Conservation (phyloP, 2,329 filamentous ascomycete species). For the Curvularia verruculosa region DNA sequence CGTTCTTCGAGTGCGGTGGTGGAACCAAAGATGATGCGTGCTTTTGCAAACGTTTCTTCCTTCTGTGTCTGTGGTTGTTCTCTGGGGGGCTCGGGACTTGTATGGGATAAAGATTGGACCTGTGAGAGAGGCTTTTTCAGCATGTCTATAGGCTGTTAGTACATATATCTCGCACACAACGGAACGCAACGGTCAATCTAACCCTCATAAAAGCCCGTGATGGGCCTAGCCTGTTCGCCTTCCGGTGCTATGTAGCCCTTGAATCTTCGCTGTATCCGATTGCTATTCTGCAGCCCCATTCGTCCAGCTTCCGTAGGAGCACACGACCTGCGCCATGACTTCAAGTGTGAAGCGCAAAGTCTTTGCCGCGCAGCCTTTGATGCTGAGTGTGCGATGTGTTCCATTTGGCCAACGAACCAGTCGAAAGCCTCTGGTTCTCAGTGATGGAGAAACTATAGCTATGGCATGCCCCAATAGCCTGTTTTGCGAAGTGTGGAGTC, state of each 20-base stretch:
- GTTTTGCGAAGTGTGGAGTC: slow-evolving; percentile 1
- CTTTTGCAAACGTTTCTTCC: slow-evolving; percentile 62
- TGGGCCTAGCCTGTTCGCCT: slow-evolving; percentile 48
- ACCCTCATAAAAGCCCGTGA: slow-evolving; percentile 50
- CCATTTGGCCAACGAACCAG: slow-evolving; percentile 11
- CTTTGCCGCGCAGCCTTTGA: slow-evolving; percentile 29
- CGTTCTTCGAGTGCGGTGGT: slow-evolving; percentile 74
- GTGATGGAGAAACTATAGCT: neutral
- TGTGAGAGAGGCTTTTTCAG: slow-evolving; percentile 38
- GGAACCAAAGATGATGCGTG: slow-evolving; percentile 80
- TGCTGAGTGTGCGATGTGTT: slow-evolving; percentile 20
- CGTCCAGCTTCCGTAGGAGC: slow-evolving; percentile 10
- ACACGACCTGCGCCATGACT: slow-evolving; percentile 20
- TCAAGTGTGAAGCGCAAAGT: slow-evolving; percentile 36
- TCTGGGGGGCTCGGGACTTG: slow-evolving; percentile 44
- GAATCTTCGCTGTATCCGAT: slow-evolving; percentile 44
- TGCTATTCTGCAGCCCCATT: slow-evolving; percentile 41
- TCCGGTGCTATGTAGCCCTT: slow-evolving; percentile 46
- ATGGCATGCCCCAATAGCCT: slow-evolving; percentile 11
- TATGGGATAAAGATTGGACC: slow-evolving; percentile 40
- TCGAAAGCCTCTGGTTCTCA: neutral
- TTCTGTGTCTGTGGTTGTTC: slow-evolving; percentile 54
- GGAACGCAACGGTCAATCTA: neutral
- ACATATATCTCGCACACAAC: neutral
- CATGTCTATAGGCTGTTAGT: slow-evolving; percentile 45